Percentiles rank a stretch among this genome's conserved stretches.
phyloP scores from a whole-genome alignment of 768 basidiomycete species.

The Pulveroboletus ravenelii region DNA sequence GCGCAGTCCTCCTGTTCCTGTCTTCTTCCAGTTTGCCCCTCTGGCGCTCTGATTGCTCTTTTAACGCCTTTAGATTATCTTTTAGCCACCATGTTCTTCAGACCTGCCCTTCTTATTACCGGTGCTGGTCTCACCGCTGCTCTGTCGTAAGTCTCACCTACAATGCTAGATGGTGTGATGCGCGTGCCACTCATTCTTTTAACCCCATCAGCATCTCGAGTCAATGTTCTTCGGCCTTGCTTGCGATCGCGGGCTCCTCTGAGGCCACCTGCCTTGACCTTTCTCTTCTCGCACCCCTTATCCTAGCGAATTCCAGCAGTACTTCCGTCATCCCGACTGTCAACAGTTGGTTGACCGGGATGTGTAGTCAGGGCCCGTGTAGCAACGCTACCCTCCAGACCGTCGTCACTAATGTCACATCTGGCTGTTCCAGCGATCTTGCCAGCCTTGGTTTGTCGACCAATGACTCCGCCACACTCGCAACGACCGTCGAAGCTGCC shows the following conservation, averaged over 20 bases:
- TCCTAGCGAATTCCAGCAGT: constrained; percentile 17
- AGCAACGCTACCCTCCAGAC: constrained; percentile 54
- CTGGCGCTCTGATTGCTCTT: not conserved
- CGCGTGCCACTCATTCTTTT: not conserved
- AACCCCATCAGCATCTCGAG: constrained; percentile 11
- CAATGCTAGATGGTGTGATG: not conserved
- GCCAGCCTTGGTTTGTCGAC: constrained; percentile 20
- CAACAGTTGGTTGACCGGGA: constrained; percentile 54
- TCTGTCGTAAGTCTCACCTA: constrained; percentile 37
- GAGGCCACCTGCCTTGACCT: constrained; percentile 40
- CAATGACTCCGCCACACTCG: constrained; percentile 20
- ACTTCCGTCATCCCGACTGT: constrained; percentile 40
- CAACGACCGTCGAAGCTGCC: constrained; percentile 40
- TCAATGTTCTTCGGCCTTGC: constrained; percentile 46
- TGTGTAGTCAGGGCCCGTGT: constrained; percentile 52
- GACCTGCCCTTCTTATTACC: constrained; percentile 24
- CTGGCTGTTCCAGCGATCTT: constrained; percentile 45
- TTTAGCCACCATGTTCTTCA: constrained; percentile 23
- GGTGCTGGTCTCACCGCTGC: constrained; percentile 38
- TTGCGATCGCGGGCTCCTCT: constrained; percentile 36
- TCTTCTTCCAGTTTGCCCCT: not conserved
- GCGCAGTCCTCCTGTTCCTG: constrained; percentile 10
- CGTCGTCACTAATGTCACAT: constrained; percentile 50
- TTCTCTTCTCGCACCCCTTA: constrained; percentile 27
- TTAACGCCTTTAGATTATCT: not conserved